Evolutionary conservation across 1,284 basidiomycete species (phyloP).

Genomic region (Trichosporon ovoides): DNA sequence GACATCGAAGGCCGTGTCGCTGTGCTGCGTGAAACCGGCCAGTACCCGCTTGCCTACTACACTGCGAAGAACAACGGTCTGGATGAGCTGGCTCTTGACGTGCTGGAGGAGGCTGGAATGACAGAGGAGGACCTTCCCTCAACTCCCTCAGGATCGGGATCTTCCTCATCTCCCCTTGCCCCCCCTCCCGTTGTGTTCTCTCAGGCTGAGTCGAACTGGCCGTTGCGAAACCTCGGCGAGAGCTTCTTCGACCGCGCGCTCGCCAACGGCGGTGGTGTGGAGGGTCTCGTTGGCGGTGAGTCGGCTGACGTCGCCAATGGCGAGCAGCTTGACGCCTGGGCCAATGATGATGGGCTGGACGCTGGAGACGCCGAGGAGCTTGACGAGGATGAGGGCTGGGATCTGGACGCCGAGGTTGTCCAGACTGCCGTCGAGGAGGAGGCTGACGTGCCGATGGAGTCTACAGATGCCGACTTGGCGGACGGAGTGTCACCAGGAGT

Average conservation of each 20-base stretch:
- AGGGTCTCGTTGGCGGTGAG: slow-evolving; percentile 52
- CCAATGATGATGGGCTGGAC: slow-evolving; percentile 46
- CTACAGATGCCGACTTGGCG: slow-evolving; percentile 54
- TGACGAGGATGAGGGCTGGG: slow-evolving; percentile 70
- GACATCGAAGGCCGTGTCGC: slow-evolving; percentile 77
- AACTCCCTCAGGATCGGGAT: slow-evolving; percentile 59
- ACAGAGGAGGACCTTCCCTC: slow-evolving; percentile 76
- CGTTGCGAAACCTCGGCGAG: slow-evolving; percentile 70
- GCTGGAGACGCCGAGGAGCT: slow-evolving; percentile 59
- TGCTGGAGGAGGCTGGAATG: slow-evolving; percentile 81
- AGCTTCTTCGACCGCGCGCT: slow-evolving; percentile 95
- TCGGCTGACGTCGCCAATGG: slow-evolving; percentile 45
- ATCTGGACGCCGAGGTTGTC: slow-evolving; percentile 73
- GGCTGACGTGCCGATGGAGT: slow-evolving; percentile 52
- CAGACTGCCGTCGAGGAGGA: slow-evolving; percentile 48
- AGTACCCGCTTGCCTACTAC: slow-evolving; percentile 82
- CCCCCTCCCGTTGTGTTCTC: slow-evolving; percentile 72
- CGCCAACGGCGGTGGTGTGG: slow-evolving; percentile 70
- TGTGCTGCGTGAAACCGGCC: slow-evolving; percentile 87
- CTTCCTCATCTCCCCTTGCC: slow-evolving; percentile 52
- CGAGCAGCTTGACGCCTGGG: slow-evolving; percentile 77
- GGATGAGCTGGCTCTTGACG: slow-evolving; percentile 81
- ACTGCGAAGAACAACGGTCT: slow-evolving; percentile 93
- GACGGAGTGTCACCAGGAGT: slow-evolving; percentile 74
- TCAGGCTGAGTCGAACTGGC: slow-evolving; percentile 80